Evolutionary conservation across 768 basidiomycete genomes (phyloP).

Genomic region (Epithele typhae): DNA sequence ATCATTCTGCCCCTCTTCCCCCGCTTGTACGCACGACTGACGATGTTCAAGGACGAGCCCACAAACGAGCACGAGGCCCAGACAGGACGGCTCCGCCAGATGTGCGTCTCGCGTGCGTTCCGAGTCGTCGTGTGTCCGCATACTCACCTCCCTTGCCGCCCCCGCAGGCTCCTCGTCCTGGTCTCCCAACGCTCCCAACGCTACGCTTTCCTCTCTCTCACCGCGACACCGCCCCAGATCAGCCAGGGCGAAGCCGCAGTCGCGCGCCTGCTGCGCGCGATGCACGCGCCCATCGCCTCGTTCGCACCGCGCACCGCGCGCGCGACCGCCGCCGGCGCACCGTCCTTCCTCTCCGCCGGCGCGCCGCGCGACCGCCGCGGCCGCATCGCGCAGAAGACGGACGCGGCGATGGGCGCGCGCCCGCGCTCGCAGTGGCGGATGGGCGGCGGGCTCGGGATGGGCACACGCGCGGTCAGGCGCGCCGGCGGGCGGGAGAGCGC

Average conservation of each 20-base stretch:
- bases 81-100: constrained; percentile 74
- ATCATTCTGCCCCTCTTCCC: constrained; percentile 65
- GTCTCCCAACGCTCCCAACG: constrained; percentile 64
- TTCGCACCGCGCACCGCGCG: constrained; percentile 16
- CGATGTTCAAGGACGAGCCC: constrained; percentile 51
- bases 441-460: constrained; percentile 22
- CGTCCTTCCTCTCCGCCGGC: constrained; percentile 69
- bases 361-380: constrained; percentile 76
- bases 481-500: neutral
- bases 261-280: constrained; percentile 56
- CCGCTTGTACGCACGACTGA: constrained; percentile 53
- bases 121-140: constrained; percentile 1
- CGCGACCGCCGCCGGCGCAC: constrained; percentile 35
- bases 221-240: constrained; percentile 47
- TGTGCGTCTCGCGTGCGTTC: constrained; percentile 40
- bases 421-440: constrained; percentile 8
- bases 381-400: constrained; percentile 54
- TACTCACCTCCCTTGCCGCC: neutral
- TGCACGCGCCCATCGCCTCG: constrained; percentile 45
- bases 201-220: constrained; percentile 55
- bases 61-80: constrained; percentile 50
- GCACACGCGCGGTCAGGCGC: neutral
- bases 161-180: constrained; percentile 64
- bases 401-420: neutral
- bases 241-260: constrained; percentile 66